Conservation (phyloP, 1,284 basidiomycete genomes). For the Microbotryomycetes sp. region DNA sequence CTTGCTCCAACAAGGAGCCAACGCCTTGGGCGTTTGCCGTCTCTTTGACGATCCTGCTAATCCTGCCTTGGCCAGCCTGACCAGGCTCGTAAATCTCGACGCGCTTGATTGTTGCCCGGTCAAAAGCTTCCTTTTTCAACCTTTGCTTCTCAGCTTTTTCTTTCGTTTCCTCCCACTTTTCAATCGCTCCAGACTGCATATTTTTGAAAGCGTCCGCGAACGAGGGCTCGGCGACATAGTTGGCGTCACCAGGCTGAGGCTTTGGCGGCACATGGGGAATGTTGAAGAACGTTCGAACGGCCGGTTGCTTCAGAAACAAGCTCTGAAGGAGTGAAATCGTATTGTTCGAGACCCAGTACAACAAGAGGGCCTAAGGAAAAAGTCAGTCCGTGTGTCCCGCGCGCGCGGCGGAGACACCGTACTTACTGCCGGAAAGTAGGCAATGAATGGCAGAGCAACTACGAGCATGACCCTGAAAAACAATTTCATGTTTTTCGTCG, state of each 20-base stretch:
- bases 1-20: not conserved
- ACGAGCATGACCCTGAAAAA: constrained; percentile 58
- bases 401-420: not conserved
- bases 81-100: not conserved
- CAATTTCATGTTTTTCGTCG: constrained; percentile 65
- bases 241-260: constrained; percentile 21
- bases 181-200: constrained; percentile 15
- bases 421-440: constrained; percentile 37
- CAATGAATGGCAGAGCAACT: constrained; percentile 55
- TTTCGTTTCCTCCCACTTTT: constrained; percentile 19
- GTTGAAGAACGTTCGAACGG: constrained; percentile 47
- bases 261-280: constrained; percentile 47
- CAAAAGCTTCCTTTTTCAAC: not conserved
- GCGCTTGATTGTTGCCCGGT: not conserved
- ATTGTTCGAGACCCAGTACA: constrained; percentile 54
- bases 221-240: constrained; percentile 26
- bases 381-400: constrained; percentile 9
- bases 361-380: constrained; percentile 51
- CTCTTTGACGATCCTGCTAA: not conserved
- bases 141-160: constrained; percentile 8
- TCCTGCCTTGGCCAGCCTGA: not conserved
- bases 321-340: constrained; percentile 50
- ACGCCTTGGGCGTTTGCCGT: not conserved
- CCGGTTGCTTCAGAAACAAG: constrained; percentile 46
- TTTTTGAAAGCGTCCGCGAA: constrained; percentile 32